Base-by-base conservation (phyloP, 164 flowering plant species). In the Tinospora cordifolia region DNA sequence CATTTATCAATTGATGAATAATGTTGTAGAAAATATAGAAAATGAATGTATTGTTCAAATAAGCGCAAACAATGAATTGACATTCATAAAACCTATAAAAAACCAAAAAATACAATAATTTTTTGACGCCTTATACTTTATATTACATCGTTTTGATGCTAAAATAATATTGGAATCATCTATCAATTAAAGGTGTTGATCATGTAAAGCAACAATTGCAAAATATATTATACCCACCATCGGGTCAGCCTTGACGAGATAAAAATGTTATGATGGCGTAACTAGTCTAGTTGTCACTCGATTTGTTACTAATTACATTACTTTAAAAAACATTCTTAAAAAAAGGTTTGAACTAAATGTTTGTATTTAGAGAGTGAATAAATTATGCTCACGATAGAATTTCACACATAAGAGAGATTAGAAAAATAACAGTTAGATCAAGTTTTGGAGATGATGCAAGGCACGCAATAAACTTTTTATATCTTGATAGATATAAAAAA, bases 201-300 rank as follows among this genome's bases (percentile, higher is more conserved):
- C 11, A 64, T 0, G 67, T 47, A 7, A 38, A 46, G 26, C 0
- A n/a, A 30, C 17, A 39, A 38, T 64, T 8, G 39, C 47, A 8
- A 64, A n/a, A 38, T 64, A 36, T 10, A 64, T 64, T 64, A 64
- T 26, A 64, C 38, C n/a, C 67, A 64, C 22, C n/a, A n/a, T 38
- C 10, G 40, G 39, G 41, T 15, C 24, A 12, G 51, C 68, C 49
- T 41, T 21, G 12, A 65, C 22, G 51, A 65, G 30, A n/a, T 30
- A 65, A 21, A 65, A 65, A 15, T 65, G 68, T 38, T 0, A 26
- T 6, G 68, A 34, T 2, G 49, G 41, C 30, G 41, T 65, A 10
- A 25, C 41, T n/a, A 0, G 30, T 1, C 30, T n/a, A 9, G 54
- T 51, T 4, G 21, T 65, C 27, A 65, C 27, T 65, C 24, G 51